A percentile compares a stretch with the other conserved stretches of the same genome.
phyloP scores from a whole-genome alignment of 2,329 filamentous ascomycete genomes.

The Talaromyces verruculosus region DNA sequence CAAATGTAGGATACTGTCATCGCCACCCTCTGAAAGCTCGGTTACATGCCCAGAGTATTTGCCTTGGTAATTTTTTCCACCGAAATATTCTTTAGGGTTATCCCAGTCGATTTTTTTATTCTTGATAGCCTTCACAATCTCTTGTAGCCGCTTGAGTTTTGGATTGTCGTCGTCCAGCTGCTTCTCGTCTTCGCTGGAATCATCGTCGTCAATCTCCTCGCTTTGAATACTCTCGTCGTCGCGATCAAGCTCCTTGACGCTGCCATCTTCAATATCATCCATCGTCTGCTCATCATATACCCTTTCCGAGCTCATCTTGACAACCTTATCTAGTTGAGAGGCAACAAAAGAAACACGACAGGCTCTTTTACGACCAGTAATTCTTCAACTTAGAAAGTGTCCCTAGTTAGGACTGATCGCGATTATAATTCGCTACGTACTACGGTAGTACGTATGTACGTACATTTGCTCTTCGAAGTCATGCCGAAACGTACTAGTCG shows the following conservation, averaged over 20 bases:
- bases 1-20: not conserved
- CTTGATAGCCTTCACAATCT: not conserved
- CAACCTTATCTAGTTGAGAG: not conserved
- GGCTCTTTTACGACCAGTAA: not conserved
- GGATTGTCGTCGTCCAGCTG: not conserved
- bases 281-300: not conserved
- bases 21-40: not conserved
- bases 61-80: not conserved
- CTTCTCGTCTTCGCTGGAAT: not conserved
- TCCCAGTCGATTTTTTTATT: not conserved
- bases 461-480: not conserved
- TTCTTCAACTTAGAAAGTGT: not conserved
- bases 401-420: not conserved
- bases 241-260: not conserved
- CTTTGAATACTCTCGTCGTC: not conserved
- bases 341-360: not conserved
- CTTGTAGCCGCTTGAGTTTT: not conserved
- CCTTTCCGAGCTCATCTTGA: not conserved
- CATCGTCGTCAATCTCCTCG: not conserved
- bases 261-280: not conserved
- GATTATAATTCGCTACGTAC: not conserved
- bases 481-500: not conserved
- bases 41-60: not conserved
- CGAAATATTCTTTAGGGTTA: not conserved
- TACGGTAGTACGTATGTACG: not conserved